Evolutionary conservation across 495 filamentous ascomycete species (phyloP), one percentile per base, ranked within the genome.

Genomic region (Daldinia concentrica): DNA sequence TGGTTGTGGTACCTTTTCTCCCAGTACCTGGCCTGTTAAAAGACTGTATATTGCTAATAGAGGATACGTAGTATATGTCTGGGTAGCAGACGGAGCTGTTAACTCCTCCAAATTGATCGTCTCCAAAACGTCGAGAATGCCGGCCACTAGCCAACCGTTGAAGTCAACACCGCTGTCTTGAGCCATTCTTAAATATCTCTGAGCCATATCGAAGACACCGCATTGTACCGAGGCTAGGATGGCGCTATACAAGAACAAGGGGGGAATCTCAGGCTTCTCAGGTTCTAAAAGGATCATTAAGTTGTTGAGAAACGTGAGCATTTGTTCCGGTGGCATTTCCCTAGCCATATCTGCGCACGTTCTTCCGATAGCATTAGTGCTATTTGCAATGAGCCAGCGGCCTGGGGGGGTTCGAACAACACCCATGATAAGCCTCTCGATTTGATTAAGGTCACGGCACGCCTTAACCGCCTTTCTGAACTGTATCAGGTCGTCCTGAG

Each of bases 251-350:
- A 68, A 8, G 15, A 75, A 41, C 0, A 17, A 27, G 1, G 22
- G 5, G 4, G 75, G 54, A 2, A 71, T 58, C 3, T 24, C 34
- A 1, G 68, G 36, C 7, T 26, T 32, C 17, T 52, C 30, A 4
- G 62, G 72, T 7, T 64, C 55, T 0, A 76, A 57, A 19, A 68
- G 70, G 3, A 78, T 61, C 24, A 69, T 43, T 24, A 78, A 11
- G 58, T 74, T 73, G 62, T 76, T 72, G 27, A 78, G 64, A 55
- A 78, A 68, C 3, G 67, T n/a, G 14, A 78, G 60, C 17, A 74
- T 15, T 6, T 61, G 54, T 32, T 17, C 34, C 14, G 64, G 61
- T 50, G 17, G 55, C 6, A 39, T 19, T 11, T 8, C 59, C 26
- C 1, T 5, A n/a, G 52, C n/a, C 9, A 36, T 2, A 0, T 34